These are phyloP conservation scores for Planoprotostelium fungivorum DNA, from an alignment of 78 protist species.

Conservation along the genomic window DNA sequence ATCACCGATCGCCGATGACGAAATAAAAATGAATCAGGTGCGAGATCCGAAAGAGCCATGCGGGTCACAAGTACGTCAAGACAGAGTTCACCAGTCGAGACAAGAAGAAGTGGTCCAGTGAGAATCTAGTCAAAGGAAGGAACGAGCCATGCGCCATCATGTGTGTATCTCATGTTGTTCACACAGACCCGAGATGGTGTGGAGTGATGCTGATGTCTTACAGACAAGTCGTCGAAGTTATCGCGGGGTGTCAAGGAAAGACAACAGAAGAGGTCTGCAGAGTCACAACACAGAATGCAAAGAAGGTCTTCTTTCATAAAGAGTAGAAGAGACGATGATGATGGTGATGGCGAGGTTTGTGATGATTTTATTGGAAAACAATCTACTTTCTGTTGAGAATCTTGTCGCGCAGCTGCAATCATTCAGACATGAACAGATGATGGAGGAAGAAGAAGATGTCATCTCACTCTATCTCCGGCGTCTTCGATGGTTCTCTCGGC, in stretches of 20 bases:
- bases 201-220: background rate
- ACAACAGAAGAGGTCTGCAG: slow-evolving; percentile 1
- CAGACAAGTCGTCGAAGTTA: slow-evolving; percentile 46
- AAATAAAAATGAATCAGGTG: no score
- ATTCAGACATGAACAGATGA: no score
- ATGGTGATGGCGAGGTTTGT: no score
- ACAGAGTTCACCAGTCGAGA: slow-evolving; percentile 29
- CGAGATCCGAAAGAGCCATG: slow-evolving; percentile 56
- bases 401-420: no score
- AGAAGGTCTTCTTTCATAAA: slow-evolving; percentile 10
- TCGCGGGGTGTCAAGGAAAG: slow-evolving; percentile 24
- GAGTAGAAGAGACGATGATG: background rate
- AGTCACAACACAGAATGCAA: slow-evolving; percentile 5
- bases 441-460: no score
- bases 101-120: slow-evolving; percentile 37
- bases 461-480: no score
- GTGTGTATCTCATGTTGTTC: background rate
- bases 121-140: slow-evolving; percentile 31
- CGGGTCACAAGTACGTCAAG: slow-evolving; percentile 24
- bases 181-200: background rate
- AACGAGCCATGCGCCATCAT: slow-evolving; percentile 59
- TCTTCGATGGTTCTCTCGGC: no score
- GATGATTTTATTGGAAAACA: no score
- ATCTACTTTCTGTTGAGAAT: no score
- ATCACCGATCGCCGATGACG: no score